Base-by-base conservation (phyloP, 352 stramenopile genomes). In the Globisporangium radiosum region DNA sequence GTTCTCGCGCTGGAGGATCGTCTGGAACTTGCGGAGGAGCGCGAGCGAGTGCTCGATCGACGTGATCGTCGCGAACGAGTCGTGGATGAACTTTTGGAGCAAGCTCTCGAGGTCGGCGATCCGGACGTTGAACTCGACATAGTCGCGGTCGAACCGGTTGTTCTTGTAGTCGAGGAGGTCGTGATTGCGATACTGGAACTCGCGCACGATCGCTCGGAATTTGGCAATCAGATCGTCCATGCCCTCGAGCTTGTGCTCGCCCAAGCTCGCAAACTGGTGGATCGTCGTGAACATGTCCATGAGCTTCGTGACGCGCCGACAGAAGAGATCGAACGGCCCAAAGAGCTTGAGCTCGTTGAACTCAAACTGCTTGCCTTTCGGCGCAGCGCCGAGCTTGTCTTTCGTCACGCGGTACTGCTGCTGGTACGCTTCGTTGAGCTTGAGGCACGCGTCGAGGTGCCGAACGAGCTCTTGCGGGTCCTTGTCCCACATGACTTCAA, bases 281-380 rank as follows among this genome's bases (percentile, higher is more conserved):
- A 99, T 98, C 7, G 97, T 99, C 56, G 87, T 97, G 68, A 99
- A 99, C 95, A 99, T 98, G 64, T 99, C 96, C 61, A 99, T 99
- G 40, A 99, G 81, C 71, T 99, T 99, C 71, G 98, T 97, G 11
- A 98, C 87, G 47, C 97, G 91, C 5, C 96, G 77, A 67, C 94
- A 98, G 66, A 99, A 99, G 6, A 99, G 72, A 62, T 99, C 96
- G 62, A 99, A 99, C 62, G 98, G 98, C 59, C 96, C 96, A 72
- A 99, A 99, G 57, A 99, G 98, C 68, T 98, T 96, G 79, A 98
- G 97, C 69, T 99, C 96, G 68, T 98, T 98, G 72, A 99, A 99
- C 72, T 99, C 94, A 64, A 99, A 99, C 61, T 99, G 95, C 73
- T 99, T 99, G 19, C 95, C 95, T 67, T 97, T 98, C 1, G 95